phyloP scores from a whole-genome alignment of 345 rosid genomes.

The Rhodamnia rubescens region DNA sequence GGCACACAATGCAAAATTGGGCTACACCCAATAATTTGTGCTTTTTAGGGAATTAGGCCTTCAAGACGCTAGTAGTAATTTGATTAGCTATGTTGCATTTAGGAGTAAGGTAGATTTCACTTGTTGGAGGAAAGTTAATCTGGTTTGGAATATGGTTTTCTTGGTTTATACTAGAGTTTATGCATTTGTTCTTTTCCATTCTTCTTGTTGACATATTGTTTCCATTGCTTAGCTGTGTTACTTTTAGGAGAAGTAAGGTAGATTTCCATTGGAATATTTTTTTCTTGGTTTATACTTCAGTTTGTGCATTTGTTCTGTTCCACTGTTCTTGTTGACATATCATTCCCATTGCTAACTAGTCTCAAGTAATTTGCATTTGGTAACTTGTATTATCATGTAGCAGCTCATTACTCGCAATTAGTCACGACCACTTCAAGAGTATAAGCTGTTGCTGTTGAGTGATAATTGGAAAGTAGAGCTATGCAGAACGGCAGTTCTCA shows the following conservation, averaged over 20 bases:
- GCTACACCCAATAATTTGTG: background rate
- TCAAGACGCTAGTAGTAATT: background rate
- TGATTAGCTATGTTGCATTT: background rate
- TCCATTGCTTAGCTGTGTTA: no score
- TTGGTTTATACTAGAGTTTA: background rate
- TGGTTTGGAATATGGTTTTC: background rate
- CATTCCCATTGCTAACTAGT: background rate
- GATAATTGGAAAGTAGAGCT: conserved; percentile 8
- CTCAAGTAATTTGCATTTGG: background rate
- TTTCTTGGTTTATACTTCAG: background rate
- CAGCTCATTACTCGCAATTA: background rate
- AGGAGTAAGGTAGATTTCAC: background rate
- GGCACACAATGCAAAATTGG: background rate
- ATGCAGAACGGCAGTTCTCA: conserved; percentile 49
- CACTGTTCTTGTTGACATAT: background rate
- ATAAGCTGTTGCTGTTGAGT: background rate
- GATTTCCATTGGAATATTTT: background rate
- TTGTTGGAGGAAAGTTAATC: background rate
- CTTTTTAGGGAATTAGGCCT: background rate
- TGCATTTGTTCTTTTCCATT: background rate
- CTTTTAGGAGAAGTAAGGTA: no score
- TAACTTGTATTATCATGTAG: background rate
- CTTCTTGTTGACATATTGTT: background rate
- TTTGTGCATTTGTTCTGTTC: background rate
- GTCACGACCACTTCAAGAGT: background rate